Evolutionary conservation across 2,329 filamentous ascomycete species (phyloP), one percentile per base, ranked within the genome.

Genomic region (Moelleriella libera): DNA sequence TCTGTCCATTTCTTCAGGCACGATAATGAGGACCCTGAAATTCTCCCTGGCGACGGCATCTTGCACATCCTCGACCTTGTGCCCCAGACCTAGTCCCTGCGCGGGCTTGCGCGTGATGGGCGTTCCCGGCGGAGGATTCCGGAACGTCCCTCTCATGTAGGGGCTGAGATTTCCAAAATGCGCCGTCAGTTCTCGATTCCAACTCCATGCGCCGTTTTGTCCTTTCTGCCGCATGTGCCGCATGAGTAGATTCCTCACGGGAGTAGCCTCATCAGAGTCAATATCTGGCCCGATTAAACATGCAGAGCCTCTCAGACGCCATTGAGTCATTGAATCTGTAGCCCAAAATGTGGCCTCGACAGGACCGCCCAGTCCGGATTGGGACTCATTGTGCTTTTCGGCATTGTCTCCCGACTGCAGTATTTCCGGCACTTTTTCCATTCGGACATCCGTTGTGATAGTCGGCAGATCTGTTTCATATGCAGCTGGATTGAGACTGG

Each of bases 101-200:
- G 62, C 60, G 53, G 73, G 62, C 55, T 72, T 56, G 58, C 77
- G 53, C 53, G 74, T 64, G 55, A 83, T 60, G 45, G 80, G 72
- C 51, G 71, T 69, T 0, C 85, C 85, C 0, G 85, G 83, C 5
- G 76, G 70, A 59, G 92, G 75, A 60, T 84, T 80, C 64, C 79
- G 82, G 62, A 88, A 89, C 7, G 77, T 75, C 8, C 83, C 84
- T 61, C 89, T 75, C 80, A 95, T 88, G 1, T 71, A 68, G 6
- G 90, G 90, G 54, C 78, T 83, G 55, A 92, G 66, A 63, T 96
- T 96, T 21, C 88, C 90, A 75, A 96, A 97, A 62, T 92, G 86
- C 45, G 78, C 85, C 45, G 85, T 88, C 39, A 96, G 64, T 66
- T 95, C 88, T 52, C 71, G 82, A 44, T 68, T 68, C 83, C 88